phyloP scores from a whole-genome alignment of 768 basidiomycete species.

The Calocera cornea region DNA sequence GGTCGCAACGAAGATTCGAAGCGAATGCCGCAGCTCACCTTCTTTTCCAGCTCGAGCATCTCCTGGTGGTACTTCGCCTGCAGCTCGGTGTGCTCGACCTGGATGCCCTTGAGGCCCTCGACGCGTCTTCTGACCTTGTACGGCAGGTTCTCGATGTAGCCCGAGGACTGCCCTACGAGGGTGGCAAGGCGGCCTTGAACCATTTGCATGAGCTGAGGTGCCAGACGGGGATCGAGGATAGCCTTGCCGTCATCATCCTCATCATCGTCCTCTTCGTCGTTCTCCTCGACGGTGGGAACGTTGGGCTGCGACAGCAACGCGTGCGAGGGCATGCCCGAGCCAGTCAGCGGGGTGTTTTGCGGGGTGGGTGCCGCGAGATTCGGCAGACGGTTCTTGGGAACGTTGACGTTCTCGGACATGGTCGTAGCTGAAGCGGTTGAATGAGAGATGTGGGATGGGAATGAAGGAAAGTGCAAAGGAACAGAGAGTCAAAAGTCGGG shows the following conservation, averaged over 20 bases:
- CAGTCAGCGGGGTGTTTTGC: constrained; percentile 77
- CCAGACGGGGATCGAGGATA: constrained; percentile 19
- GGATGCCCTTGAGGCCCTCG: constrained; percentile 87
- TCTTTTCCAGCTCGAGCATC: constrained; percentile 89
- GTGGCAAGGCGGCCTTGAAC: constrained; percentile 77
- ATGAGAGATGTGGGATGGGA: neutral
- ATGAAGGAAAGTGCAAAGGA: neutral
- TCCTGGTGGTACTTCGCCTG: constrained; percentile 92
- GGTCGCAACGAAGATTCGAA: constrained; percentile 11
- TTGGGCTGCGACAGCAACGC: constrained; percentile 63
- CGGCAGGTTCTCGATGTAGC: constrained; percentile 85
- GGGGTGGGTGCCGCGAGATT: constrained; percentile 63
- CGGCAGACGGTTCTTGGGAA: constrained; percentile 6
- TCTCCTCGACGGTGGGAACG: constrained; percentile 60
- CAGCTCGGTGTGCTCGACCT: constrained; percentile 78
- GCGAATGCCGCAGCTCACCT: constrained; percentile 38
- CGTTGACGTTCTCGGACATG: constrained; percentile 3
- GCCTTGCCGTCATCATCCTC: constrained; percentile 33
- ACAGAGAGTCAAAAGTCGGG: neutral
- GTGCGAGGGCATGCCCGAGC: constrained; percentile 55
- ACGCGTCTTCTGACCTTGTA: constrained; percentile 67
- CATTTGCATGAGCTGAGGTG: constrained; percentile 48
- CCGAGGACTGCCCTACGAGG: constrained; percentile 82
- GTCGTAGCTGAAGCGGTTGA: neutral
- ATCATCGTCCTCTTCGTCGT: constrained; percentile 55